Evolutionary conservation across 2,329 filamentous ascomycete genomes (phyloP), one percentile per base, ranked within the genome.

Genomic region (Sarocladium brachiariae): DNA sequence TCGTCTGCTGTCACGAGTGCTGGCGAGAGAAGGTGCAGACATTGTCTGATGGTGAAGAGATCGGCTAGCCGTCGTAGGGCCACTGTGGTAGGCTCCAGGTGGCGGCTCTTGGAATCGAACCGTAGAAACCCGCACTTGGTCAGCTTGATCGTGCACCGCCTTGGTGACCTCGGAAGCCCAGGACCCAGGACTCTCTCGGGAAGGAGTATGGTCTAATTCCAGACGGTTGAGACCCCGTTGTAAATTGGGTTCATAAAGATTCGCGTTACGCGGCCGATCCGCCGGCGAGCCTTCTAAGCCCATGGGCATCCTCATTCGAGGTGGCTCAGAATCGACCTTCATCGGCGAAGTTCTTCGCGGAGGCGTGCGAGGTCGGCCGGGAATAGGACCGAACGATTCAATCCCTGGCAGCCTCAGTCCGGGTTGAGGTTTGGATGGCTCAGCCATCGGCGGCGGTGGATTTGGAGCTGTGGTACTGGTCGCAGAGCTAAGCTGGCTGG

Each of bases 381-480:
- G 85, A 21, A 87, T 73, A 51, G 88, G 84, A 61, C 92, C 89
- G 59, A 96, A 96, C 14, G 89, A 95, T 64, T 95, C 89, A 57
- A 96, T 96, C 13, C 91, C 90, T 1, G 91, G 91, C 13, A 96
- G 76, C 34, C 89, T 82, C 13, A 89, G 73, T 4, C 76, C 69
- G 6, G 75, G 78, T 58, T 84, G 82, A 61, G 65, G 74, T 65
- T 68, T 81, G 33, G 65, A 64, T 5, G 65, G 70, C 51, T 65
- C 73, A 34, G 66, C 70, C 27, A 72, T 68, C 57, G 65, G 78
- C 62, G 66, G 79, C 64, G 61, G 76, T 61, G 70, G 78, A 67
- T 61, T 80, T 60, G 63, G 81, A 63, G 69, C 79, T 68, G 70
- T 77, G 55, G 87, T 82, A 4, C 83, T 89, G 54, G 87, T 81